phyloP scores from a whole-genome alignment of 2,329 filamentous ascomycete genomes.

The Teratosphaeria pseudoeucalypti region DNA sequence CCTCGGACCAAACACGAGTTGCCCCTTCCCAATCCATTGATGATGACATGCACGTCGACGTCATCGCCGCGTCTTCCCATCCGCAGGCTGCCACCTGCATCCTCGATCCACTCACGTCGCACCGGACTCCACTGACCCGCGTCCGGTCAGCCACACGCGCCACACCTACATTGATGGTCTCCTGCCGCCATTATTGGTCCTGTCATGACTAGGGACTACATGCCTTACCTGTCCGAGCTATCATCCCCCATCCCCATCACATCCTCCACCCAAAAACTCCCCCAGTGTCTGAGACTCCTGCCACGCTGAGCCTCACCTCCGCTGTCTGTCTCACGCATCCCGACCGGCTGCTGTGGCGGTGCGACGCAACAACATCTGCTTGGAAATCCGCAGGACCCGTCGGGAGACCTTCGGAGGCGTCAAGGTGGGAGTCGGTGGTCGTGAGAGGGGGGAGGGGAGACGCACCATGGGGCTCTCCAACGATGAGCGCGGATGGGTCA shows the following conservation, averaged over 20 bases:
- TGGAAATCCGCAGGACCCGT: too few relatives aligned
- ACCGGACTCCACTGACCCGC: background rate
- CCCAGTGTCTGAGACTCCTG: background rate
- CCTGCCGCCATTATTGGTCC: too few relatives aligned
- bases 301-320: background rate
- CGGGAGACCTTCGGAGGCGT: background rate
- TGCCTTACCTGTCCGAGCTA: too few relatives aligned
- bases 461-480: slow-evolving; percentile 49
- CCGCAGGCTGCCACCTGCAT: background rate
- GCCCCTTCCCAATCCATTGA: too few relatives aligned
- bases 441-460: background rate
- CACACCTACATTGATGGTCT: background rate
- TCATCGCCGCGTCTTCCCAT: background rate
- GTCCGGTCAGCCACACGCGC: background rate
- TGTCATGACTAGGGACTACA: too few relatives aligned
- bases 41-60: background rate
- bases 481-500: slow-evolving; percentile 88
- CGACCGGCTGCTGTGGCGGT: background rate
- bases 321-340: background rate
- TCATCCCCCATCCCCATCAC: too few relatives aligned
- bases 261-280: too few relatives aligned
- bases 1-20: too few relatives aligned
- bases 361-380: too few relatives aligned
- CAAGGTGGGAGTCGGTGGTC: background rate
- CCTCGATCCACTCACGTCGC: background rate